Conservation (phyloP, 257 asterid species). For the Nemophila menziesii region DNA sequence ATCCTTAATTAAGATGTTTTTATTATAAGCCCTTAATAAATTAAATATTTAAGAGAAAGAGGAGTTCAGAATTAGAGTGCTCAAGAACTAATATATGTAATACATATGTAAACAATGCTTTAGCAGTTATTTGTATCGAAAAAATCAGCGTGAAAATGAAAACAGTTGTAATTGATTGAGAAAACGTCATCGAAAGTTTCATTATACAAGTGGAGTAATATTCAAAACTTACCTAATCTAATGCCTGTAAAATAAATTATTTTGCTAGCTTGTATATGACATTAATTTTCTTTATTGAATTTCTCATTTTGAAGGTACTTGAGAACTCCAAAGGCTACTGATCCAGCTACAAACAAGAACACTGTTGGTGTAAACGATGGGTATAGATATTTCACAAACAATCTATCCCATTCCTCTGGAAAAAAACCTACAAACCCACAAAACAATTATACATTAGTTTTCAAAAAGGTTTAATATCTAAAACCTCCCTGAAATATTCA, state of each 20-base stretch:
- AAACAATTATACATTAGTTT: slow-evolving; percentile 3
- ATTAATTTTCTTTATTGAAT: slow-evolving; percentile 26
- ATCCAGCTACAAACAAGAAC: slow-evolving; percentile 73
- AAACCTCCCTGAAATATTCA: too few species aligned
- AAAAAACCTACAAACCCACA: slow-evolving; percentile 50
- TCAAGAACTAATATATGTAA: too few species aligned
- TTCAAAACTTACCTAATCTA: slow-evolving; percentile 4
- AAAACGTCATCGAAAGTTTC: not conserved
- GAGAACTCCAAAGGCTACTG: slow-evolving; percentile 63
- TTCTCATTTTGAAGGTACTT: slow-evolving; percentile 74
- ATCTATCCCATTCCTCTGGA: slow-evolving; percentile 82
- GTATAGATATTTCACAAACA: slow-evolving; percentile 73
- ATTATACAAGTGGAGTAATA: not conserved
- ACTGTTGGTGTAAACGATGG: slow-evolving; percentile 95
- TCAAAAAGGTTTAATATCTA: too few species aligned
- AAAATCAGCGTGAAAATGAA: not conserved
- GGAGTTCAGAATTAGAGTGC: too few species aligned
- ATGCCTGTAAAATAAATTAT: not conserved
- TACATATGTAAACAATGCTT: too few species aligned
- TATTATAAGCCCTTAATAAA: too few species aligned
- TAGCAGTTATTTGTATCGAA: too few species aligned
- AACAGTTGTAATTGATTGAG: not conserved
- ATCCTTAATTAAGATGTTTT: too few species aligned
- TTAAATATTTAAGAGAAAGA: too few species aligned
- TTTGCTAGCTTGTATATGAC: not conserved